These are phyloP conservation scores for Cercospora berteroae DNA, from an alignment of 2,329 filamentous ascomycete species.

Conservation along the genomic window DNA sequence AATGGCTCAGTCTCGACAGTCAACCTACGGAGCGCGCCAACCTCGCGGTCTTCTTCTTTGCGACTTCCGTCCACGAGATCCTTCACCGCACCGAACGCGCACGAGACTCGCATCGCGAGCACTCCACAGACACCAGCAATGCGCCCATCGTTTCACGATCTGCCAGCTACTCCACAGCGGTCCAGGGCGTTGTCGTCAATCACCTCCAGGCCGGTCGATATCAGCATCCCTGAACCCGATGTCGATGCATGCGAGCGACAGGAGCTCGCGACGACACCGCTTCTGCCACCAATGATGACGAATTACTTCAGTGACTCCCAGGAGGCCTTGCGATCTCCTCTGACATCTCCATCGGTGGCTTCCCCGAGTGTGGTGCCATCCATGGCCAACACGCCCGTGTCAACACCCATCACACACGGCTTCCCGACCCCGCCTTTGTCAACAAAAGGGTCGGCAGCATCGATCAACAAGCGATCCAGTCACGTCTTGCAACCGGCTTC, in stretches of 20 bases:
- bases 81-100: conserved; percentile 40
- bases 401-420: conserved; percentile 49
- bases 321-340: conserved; percentile 68
- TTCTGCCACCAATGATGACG: conserved; percentile 78
- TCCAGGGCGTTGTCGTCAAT: conserved; percentile 18
- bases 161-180: conserved; percentile 21
- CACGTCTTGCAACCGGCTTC: conserved; percentile 53
- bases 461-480: conserved; percentile 58
- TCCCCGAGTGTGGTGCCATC: conserved; percentile 51
- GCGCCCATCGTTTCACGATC: conserved; percentile 14
- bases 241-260: conserved; percentile 52
- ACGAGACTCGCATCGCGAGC: conserved; percentile 39
- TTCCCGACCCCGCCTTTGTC: conserved; percentile 71
- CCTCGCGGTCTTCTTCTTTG: conserved; percentile 61
- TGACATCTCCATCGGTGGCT: conserved; percentile 79
- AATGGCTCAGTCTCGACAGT: conserved; percentile 27
- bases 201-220: conserved; percentile 22
- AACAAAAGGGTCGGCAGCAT: conserved; percentile 72
- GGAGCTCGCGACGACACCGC: conserved; percentile 72
- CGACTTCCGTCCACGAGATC: conserved; percentile 72
- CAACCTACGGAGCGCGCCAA: conserved; percentile 37
- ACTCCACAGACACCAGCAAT: conserved; percentile 32
- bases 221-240: conserved; percentile 35
- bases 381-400: conserved; percentile 47
- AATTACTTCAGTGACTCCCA: conserved; percentile 52